Evolutionary conservation across 345 rosid species (phyloP), one percentile per base, ranked within the genome.

Genomic region (Xanthoceras sorbifolium): DNA sequence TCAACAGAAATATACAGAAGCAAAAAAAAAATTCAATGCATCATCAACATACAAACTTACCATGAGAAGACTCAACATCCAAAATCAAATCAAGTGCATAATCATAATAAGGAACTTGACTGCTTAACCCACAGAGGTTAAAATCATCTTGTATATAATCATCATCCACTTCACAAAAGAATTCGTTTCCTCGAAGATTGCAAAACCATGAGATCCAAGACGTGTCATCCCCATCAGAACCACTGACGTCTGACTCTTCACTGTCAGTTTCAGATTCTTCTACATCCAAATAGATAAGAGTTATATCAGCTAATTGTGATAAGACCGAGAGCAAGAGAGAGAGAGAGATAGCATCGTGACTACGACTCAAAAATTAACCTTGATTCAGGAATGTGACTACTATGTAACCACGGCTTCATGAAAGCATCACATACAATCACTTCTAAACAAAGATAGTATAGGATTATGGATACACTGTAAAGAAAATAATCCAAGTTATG

Each of bases 181-280:
- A 95, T 72, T 95, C 99, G 82, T 95, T 95, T 29, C 99, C 99
- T 65, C 97, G 90, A 34, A 96, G 82, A 76, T 91, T 96, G 84
- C 98, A 96, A 74, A 92, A 96, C 99, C 99, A 96, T 1, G 94
- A 92, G 54, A 93, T 90, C 99, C 99, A 96, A 20, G 98, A 92
- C 0, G 97, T 88, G 73, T 93, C 99, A 70, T 96, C 99, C 76
- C 92, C 99, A n/a, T 95, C 99, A 59, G 99, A 95, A 62, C 97
- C 99, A 79, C 99, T 95, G 22, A 96, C 93, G 69, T 96, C 97
- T 9, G 99, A 96, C 80, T 89, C 98, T 80, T 96, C 97, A 73
- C 92, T 90, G 81, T 93, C 98, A 17, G 99, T 92, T 78, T 93
- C 98, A 66, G 94, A 93, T 88, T 92, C 92, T 82, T 84, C 98